These are phyloP conservation scores for Gynostemma pentaphyllum DNA, from an alignment of 306 rosid genomes.

Conservation along the genomic window DNA sequence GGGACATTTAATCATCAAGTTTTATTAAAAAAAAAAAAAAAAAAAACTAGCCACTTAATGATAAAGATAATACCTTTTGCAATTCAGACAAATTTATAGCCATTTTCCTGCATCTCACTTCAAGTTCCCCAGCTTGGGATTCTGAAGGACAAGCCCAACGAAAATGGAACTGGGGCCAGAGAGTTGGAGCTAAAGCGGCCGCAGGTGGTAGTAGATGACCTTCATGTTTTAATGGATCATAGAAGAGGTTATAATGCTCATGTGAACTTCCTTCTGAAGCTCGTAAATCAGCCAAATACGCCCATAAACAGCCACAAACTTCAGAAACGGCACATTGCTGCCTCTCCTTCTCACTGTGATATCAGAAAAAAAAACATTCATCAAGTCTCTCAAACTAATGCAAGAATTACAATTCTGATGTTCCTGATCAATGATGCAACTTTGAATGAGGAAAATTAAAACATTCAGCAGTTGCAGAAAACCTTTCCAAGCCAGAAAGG, in stretches of 20 bases:
- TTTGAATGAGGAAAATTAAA: not conserved
- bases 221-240: slow-evolving; percentile 51
- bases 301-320: slow-evolving; percentile 91
- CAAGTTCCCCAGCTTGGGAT: slow-evolving; percentile 69
- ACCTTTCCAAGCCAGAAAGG: not conserved
- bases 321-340: slow-evolving; percentile 55
- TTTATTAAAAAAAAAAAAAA: too few relatives aligned
- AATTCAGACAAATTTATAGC: slow-evolving; percentile 41
- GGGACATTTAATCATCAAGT: not conserved
- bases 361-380: not conserved
- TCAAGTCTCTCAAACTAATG: not conserved
- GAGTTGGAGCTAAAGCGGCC: slow-evolving; percentile 86
- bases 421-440: too few relatives aligned
- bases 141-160: slow-evolving; percentile 93
- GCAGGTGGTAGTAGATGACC: slow-evolving; percentile 77
- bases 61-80: slow-evolving; percentile 49
- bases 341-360: slow-evolving; percentile 80
- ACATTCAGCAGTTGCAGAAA: not conserved
- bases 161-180: slow-evolving; percentile 93
- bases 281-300: slow-evolving; percentile 65
- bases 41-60: too few relatives aligned
- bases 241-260: slow-evolving; percentile 68
- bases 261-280: slow-evolving; percentile 55
- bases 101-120: slow-evolving; percentile 57
- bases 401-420: not conserved